Evolutionary conservation across 306 rosid species (phyloP).

Genomic region (Betula pendula): DNA sequence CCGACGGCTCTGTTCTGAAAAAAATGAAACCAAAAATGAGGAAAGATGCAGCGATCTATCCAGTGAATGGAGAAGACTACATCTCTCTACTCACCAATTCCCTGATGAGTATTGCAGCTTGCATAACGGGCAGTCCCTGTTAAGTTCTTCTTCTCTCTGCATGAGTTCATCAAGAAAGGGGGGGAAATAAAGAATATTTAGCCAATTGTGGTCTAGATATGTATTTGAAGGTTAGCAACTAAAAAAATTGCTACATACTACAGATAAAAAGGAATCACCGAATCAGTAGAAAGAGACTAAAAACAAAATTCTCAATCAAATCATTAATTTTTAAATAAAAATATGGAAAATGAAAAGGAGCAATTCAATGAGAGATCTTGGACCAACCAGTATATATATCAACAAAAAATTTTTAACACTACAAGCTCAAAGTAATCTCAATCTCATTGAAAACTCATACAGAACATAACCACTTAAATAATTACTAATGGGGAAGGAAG

Average conservation of each 20-base stretch:
- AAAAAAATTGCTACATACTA: constrained; percentile 13
- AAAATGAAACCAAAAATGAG: constrained; percentile 26
- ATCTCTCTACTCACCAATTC: constrained; percentile 57
- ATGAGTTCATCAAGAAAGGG: constrained; percentile 29
- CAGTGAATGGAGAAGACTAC: constrained; percentile 13
- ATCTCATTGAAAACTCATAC: not conserved
- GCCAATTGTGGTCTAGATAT: not conserved
- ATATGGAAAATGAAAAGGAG: not conserved
- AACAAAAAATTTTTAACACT: not conserved
- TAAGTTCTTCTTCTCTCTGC: constrained; percentile 81
- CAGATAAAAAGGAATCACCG: not conserved
- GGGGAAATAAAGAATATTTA: constrained; percentile 31
- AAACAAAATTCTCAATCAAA: not conserved
- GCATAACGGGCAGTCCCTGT: constrained; percentile 94
- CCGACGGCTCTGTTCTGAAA: constrained; percentile 82
- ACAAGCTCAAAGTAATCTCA: not conserved
- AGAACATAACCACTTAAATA: not conserved
- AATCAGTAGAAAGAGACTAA: not conserved
- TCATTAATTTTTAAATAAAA: not conserved
- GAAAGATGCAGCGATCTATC: constrained; percentile 20
- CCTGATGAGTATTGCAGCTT: constrained; percentile 83
- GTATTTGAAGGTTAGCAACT: not conserved
- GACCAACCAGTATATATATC: not conserved
- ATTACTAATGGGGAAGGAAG: not conserved
- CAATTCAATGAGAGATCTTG: not conserved